Base-by-base conservation (phyloP, 2,329 filamentous ascomycete species). In the Emmonsiellopsis sp. region DNA sequence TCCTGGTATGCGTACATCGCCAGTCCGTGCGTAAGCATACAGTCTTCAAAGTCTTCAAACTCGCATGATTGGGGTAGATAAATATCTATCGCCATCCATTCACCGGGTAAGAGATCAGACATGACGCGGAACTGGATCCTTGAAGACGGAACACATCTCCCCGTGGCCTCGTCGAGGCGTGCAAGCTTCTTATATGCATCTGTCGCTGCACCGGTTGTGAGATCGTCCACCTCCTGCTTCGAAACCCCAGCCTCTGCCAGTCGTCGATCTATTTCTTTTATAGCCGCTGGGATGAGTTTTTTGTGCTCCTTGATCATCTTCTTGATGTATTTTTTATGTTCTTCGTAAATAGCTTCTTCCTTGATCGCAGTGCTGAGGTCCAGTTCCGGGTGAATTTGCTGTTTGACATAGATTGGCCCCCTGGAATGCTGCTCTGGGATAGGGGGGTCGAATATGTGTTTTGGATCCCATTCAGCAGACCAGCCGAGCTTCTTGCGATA, bases 401-500 rank as follows among this genome's bases (percentile, higher is more conserved):
- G 34, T 7, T 32, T 14, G 6, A 6, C 11, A 14, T 32, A 17
- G 11, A 14, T 13, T n/a, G 11, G 17, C 6, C 14, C 34, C 5
- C 2, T 21, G 6, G 17, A 40, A 11, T 40, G n/a, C 13, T 11
- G 21, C 36, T 14, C 17, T 21, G 21, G 9, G 6, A 2, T n/a
- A 39, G 14, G 34, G 21, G 36, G 36, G 36, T 31, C 32, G 33
- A 49, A 53, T 46, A 47, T 21, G n/a, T 52, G 44, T 14, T 52
- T 43, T 13, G 17, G 48, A 7, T 49, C 42, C 46, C 48, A 53
- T 9, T 55, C 32, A n/a, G 43, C 32, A 7, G 37, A 52, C 54
- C 56, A 58, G 13, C 57, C 57, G 11, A 59, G 48, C 7, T 55
- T 11, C 14, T 51, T 50, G 17, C 42, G 46, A 46, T 56, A 52